phyloP scores from a whole-genome alignment of 129 eudicot species.

The Daucus carota region DNA sequence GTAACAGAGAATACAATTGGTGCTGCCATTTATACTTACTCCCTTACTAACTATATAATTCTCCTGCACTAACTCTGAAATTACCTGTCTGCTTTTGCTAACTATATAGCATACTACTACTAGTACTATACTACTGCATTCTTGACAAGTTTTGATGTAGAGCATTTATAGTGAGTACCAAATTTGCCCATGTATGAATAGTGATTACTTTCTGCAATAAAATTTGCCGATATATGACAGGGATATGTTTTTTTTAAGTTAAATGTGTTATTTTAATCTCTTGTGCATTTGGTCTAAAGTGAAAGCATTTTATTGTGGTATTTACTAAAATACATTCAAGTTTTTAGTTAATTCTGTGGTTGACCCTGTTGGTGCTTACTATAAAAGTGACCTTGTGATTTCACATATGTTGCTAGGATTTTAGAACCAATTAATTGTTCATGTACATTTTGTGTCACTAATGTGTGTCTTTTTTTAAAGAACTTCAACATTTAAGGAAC shows the following conservation, averaged over 20 bases:
- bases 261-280: no score
- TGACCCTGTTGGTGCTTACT: neutral
- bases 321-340: neutral
- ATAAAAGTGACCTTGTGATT: neutral
- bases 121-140: no score
- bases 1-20: no score
- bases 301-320: neutral
- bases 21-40: no score
- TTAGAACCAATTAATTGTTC: neutral
- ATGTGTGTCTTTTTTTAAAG: constrained; percentile 22
- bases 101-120: no score
- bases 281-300: neutral
- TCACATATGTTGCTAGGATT: neutral
- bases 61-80: no score
- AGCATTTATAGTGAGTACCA: neutral
- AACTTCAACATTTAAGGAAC: constrained; percentile 90
- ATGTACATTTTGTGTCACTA: constrained; percentile 5
- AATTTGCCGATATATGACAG: no score
- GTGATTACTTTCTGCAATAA: neutral
- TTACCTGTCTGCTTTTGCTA: no score
- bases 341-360: neutral
- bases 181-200: neutral
- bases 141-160: no score
- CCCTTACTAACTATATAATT: no score
- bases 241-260: neutral